Evolutionary conservation across 2,329 filamentous ascomycete species (phyloP).

Genomic region (Talaromyces sp.): DNA sequence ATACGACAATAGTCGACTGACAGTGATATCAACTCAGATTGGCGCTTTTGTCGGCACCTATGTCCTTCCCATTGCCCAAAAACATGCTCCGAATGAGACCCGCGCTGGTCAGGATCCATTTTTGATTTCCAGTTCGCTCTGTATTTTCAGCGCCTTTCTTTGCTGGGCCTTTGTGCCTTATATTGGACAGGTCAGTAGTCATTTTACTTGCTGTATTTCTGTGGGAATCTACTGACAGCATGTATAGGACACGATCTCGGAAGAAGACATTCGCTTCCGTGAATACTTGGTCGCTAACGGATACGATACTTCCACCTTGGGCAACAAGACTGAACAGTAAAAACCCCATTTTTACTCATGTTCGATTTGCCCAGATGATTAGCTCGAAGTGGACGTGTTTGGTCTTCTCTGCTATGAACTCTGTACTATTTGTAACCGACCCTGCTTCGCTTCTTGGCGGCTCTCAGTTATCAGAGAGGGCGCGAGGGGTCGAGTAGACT

Average conservation of each 20-base stretch:
- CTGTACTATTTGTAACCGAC: background rate
- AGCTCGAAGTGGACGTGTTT: background rate
- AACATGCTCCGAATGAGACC: conserved; percentile 49
- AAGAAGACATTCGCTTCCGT: conserved; percentile 71
- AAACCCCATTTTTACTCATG: background rate
- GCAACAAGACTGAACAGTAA: conserved; percentile 20
- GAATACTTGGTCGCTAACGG: conserved; percentile 66
- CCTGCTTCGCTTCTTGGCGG: background rate
- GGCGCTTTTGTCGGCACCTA: conserved; percentile 78
- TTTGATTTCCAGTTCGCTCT: conserved; percentile 73
- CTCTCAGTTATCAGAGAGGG: background rate
- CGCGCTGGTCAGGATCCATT: conserved; percentile 78
- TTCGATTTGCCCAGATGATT: background rate
- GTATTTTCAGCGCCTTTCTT: conserved; percentile 65
- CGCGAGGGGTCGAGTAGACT: background rate
- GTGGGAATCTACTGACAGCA: background rate
- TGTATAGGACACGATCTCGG: conserved; percentile 68
- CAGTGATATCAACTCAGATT: conserved; percentile 21
- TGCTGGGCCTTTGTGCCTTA: conserved; percentile 65
- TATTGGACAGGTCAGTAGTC: conserved; percentile 51
- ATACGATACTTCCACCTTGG: conserved; percentile 63
- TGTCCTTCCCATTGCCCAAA: conserved; percentile 66
- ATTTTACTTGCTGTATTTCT: background rate
- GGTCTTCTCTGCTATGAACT: background rate
- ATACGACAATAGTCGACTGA: background rate